Evolutionary conservation across 1,284 basidiomycete species (phyloP).

Genomic region (Ganoderma sp.): DNA sequence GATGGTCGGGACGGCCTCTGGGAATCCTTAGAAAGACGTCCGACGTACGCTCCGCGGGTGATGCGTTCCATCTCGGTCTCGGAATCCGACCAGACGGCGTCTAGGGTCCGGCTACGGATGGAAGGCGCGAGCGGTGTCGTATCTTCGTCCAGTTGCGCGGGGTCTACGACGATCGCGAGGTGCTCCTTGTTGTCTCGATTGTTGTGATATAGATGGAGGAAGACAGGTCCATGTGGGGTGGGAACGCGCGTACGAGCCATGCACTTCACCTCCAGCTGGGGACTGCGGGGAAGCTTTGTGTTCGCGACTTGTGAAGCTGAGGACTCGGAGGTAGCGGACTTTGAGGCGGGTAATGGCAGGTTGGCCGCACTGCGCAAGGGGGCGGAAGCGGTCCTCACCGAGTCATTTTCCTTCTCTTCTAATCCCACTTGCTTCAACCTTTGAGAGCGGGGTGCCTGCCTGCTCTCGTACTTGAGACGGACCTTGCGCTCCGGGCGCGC

Average conservation of each 20-base stretch:
- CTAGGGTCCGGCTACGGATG: conserved; percentile 85
- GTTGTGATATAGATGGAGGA: conserved; percentile 95
- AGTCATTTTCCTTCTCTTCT: conserved; percentile 38
- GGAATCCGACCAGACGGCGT: conserved; percentile 83
- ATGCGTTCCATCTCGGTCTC: conserved; percentile 97
- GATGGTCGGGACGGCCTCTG: conserved; percentile 59
- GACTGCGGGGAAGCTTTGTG: conserved; percentile 23
- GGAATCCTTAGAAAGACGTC: conserved; percentile 70
- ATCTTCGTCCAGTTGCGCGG: conserved; percentile 71
- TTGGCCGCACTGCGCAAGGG: conserved; percentile 36
- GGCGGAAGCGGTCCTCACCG: conserved; percentile 26
- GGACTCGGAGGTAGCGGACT: conserved; percentile 3
- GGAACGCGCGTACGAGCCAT: conserved; percentile 98
- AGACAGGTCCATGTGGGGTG: conserved; percentile 93
- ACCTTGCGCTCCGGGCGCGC: conserved; percentile 45
- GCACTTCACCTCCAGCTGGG: conserved; percentile 77
- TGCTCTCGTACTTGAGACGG: conserved; percentile 65
- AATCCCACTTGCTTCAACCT: conserved; percentile 47
- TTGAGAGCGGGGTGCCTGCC: conserved; percentile 71
- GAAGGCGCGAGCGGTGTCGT: conserved; percentile 48
- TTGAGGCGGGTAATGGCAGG: conserved; percentile 32
- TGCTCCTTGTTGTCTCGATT: conserved; percentile 93
- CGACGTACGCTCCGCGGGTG: conserved; percentile 92
- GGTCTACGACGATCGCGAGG: conserved; percentile 95
- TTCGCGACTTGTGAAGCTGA: conserved; percentile 16